A percentile compares a stretch with the other conserved stretches of the same genome.
Conservation (phyloP, 495 filamentous ascomycete genomes). For the Neurospora sp. region DNA sequence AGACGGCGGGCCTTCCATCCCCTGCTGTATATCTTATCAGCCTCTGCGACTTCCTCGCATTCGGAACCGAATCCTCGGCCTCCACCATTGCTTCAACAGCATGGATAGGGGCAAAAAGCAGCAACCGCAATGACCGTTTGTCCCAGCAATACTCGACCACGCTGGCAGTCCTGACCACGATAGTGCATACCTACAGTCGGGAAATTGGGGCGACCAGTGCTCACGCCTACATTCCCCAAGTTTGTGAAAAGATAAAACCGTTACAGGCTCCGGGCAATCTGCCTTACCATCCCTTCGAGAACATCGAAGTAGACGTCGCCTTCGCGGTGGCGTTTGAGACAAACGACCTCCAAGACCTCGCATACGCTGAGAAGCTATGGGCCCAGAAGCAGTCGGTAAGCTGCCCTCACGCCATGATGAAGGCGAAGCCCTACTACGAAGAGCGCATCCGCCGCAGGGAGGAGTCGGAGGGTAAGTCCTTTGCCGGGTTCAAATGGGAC, state of each 20-base stretch:
- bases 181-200: constrained; percentile 16
- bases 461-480: neutral
- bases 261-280: constrained; percentile 8
- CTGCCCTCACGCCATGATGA: neutral
- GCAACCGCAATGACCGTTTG: constrained; percentile 2
- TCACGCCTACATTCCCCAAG: constrained; percentile 8
- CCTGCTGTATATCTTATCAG: constrained; percentile 19
- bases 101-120: constrained; percentile 8
- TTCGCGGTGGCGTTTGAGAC: constrained; percentile 34
- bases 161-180: constrained; percentile 9
- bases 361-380: constrained; percentile 31
- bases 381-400: neutral
- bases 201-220: constrained; percentile 2
- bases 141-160: constrained; percentile 19
- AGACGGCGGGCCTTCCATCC: neutral
- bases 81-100: constrained; percentile 3
- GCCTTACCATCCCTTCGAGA: constrained; percentile 7
- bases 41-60: constrained; percentile 17
- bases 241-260: constrained; percentile 18
- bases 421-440: neutral
- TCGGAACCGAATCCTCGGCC: neutral
- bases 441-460: neutral
- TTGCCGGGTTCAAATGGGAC: constrained; percentile 39
- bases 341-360: constrained; percentile 32
- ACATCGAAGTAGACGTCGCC: constrained; percentile 21